Evolutionary conservation across 139 green algal species (phyloP), one percentile per base, ranked within the genome.

Genomic region (Chlorella sp.): DNA sequence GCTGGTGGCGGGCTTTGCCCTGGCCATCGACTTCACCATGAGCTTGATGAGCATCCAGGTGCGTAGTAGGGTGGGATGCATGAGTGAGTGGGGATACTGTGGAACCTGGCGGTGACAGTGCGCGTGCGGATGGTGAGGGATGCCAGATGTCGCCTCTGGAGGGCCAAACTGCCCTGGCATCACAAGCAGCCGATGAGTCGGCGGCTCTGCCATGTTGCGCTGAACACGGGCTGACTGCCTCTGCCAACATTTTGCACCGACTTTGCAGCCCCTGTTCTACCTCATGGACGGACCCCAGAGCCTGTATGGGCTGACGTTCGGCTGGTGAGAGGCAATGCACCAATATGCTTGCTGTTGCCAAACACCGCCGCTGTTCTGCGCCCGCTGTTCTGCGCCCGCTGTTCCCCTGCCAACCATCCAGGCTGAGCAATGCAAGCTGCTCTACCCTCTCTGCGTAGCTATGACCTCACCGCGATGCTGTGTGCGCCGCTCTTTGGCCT

Each of bases 391-490:
- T 60, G 51, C 51, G 2, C 17, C 44, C 87, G 9, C 78, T 62
- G 60, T 84, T 84, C 41, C 34, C 51, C 2, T 84, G 6, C 32
- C 84, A 0, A 51, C 64, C 28, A 74, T 81, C 7, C 73, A 40
- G 17, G 32, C 86, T 54, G 13, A 62, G 32, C 68, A 81, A 7
- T 89, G 84, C 48, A 74, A 73, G 1, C 73, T 89, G 7, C 80
- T 74, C 30, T 89, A 76, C 43, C 77, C 51, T 24, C 51, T 16
- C 51, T 80, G 54, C 58, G n/a, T n/a, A 43, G 38, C 58, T 89
- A 89, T 56, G 85, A 89, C 62, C 64, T 90, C 0, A 67, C 51
- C 46, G 65, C 73, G 24, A 32, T 87, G n/a, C 43, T 90, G 24
- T 77, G 73, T 3, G 82, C 75, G 40, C 86, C 86, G 9, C 46